Percentiles rank a stretch among this genome's conserved stretches.
Evolutionary conservation across 140 eudicot species (phyloP).

Genomic region (Oenanthe javanica): DNA sequence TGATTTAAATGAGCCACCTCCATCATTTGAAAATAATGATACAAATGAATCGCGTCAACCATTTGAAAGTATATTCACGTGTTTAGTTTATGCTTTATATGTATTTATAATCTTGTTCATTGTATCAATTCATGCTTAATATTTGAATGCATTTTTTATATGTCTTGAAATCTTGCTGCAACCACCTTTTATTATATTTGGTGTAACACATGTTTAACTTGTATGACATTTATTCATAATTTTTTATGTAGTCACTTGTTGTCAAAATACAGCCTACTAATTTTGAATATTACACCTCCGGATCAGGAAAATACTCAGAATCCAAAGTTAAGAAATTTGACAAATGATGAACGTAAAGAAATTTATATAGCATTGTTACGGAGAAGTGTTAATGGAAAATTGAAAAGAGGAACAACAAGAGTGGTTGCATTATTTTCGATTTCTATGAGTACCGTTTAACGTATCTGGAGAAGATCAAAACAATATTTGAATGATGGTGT

Average conservation of each 20-base stretch:
- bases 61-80: not conserved
- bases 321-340: not conserved
- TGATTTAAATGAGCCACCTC: not conserved
- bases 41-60: no score
- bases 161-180: no score
- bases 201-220: no score
- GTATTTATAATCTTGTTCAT: not conserved
- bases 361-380: not conserved
- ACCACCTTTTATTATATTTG: no score
- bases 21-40: no score
- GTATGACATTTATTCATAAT: no score
- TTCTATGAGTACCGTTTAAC: not conserved
- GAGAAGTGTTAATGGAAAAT: not conserved
- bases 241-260: no score
- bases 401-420: not conserved
- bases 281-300: not conserved
- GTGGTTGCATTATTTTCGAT: not conserved
- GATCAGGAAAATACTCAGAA: not conserved
- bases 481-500: not conserved
- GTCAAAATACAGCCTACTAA: no score
- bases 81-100: not conserved
- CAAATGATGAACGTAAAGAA: not conserved
- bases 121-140: no score
- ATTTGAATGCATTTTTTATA: no score
- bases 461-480: not conserved